Evolutionary conservation across 108 stramenopile species (phyloP).

Genomic region (Skeletonema marinoi): DNA sequence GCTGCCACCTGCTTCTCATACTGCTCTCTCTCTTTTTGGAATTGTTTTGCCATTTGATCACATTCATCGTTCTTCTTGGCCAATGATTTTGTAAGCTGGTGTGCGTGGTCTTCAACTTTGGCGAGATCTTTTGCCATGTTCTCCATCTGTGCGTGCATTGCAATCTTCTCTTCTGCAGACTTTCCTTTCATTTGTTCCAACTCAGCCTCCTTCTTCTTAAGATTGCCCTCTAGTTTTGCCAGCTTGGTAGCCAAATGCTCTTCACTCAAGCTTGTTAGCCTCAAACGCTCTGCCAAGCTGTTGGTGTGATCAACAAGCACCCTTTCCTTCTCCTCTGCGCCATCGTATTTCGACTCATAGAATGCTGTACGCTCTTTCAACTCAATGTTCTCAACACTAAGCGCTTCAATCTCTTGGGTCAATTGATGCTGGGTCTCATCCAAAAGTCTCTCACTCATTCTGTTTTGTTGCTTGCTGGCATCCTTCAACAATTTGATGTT

Average conservation of each 20-base stretch:
- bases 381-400: slow-evolving; percentile 30
- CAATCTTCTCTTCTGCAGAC: slow-evolving; percentile 6
- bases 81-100: slow-evolving; percentile 12
- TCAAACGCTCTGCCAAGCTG: slow-evolving; percentile 41
- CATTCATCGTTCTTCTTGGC: slow-evolving; percentile 24
- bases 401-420: slow-evolving; percentile 27
- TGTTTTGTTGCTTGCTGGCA: neutral
- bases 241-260: slow-evolving; percentile 43
- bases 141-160: slow-evolving; percentile 4
- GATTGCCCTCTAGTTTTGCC: slow-evolving; percentile 47
- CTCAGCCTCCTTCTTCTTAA: slow-evolving; percentile 50
- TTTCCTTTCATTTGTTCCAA: slow-evolving; percentile 27
- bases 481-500: slow-evolving; percentile 22
- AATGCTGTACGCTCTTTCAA: slow-evolving; percentile 27
- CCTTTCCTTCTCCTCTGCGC: slow-evolving; percentile 48
- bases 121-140: slow-evolving; percentile 1
- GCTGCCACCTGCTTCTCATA: slow-evolving; percentile 39
- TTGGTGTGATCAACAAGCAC: slow-evolving; percentile 50
- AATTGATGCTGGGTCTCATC: slow-evolving; percentile 13
- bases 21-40: slow-evolving; percentile 25
- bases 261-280: slow-evolving; percentile 40
- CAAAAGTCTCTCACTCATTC: slow-evolving; percentile 9
- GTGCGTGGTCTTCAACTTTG: slow-evolving; percentile 1
- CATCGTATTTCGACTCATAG: slow-evolving; percentile 45
- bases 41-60: slow-evolving; percentile 20